A percentile compares a stretch with the other conserved stretches of the same genome.
Evolutionary conservation across 2,329 filamentous ascomycete species (phyloP).

Genomic region (Lizonia empirigonia): DNA sequence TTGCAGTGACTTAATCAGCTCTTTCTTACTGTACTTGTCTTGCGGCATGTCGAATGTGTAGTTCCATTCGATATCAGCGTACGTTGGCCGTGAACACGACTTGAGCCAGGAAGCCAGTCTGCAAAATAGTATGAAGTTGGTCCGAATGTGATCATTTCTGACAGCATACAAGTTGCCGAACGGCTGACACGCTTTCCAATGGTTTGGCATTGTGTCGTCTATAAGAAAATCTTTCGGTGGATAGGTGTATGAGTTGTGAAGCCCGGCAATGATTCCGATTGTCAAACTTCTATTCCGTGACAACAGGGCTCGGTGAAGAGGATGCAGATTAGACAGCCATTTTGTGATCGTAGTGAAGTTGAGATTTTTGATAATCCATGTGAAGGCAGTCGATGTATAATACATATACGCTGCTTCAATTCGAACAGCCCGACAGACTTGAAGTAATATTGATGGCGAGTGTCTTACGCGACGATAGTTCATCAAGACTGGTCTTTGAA

Average conservation of each 20-base stretch:
- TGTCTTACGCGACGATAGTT: constrained; percentile 2
- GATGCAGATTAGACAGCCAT: constrained; percentile 26
- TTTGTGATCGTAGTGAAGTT: constrained; percentile 19
- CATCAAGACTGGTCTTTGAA: constrained; percentile 4
- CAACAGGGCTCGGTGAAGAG: constrained; percentile 24
- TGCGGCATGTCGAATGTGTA: constrained; percentile 8
- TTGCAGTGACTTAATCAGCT: background rate
- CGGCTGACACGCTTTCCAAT: constrained; percentile 30
- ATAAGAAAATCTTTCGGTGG: constrained; percentile 23
- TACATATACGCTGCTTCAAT: constrained; percentile 38
- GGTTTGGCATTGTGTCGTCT: constrained; percentile 18
- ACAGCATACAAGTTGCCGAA: constrained; percentile 35
- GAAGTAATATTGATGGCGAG: constrained; percentile 16
- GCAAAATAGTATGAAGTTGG: constrained; percentile 11
- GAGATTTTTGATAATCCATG: constrained; percentile 22
- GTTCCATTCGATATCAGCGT: background rate
- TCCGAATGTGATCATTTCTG: background rate
- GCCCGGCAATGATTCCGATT: constrained; percentile 15
- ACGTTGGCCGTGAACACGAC: background rate
- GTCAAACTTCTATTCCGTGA: constrained; percentile 22
- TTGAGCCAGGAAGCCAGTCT: constrained; percentile 7
- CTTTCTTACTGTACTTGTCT: background rate
- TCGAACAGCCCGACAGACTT: constrained; percentile 32
- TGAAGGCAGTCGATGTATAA: constrained; percentile 29
- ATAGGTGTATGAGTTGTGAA: constrained; percentile 18